phyloP scores from a whole-genome alignment of 2,329 filamentous ascomycete genomes.

The Trichoderma endophyticum region DNA sequence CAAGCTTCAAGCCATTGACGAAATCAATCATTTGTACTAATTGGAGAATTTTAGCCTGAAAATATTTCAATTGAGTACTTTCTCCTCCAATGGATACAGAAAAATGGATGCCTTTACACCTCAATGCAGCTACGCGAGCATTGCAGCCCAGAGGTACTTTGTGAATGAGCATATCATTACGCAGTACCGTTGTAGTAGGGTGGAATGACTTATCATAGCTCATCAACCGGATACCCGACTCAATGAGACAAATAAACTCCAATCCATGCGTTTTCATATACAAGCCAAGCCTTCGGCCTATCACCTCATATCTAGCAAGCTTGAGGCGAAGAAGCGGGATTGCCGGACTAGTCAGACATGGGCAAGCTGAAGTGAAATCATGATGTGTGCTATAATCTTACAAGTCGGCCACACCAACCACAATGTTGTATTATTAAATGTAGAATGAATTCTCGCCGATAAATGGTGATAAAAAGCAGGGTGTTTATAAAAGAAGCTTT shows the following conservation, averaged over 20 bases:
- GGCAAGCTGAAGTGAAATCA: not conserved
- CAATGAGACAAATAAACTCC: not conserved
- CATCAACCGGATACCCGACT: not conserved
- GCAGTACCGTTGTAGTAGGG: not conserved
- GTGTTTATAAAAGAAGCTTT: not conserved
- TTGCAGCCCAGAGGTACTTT: not conserved
- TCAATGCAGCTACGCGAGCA: not conserved
- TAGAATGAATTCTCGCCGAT: not conserved
- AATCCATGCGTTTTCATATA: not conserved
- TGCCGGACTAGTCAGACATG: not conserved
- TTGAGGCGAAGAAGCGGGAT: not conserved
- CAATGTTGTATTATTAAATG: not conserved
- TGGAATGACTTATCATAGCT: not conserved
- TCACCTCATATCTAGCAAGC: not conserved
- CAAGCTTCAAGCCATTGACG: not conserved
- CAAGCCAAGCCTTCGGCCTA: not conserved
- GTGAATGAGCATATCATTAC: not conserved
- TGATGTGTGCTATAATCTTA: not conserved
- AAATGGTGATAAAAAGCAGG: not conserved
- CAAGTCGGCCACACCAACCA: not conserved
- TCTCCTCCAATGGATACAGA: not conserved
- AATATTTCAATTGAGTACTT: not conserved
- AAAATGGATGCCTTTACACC: not conserved
- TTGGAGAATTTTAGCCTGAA: not conserved
- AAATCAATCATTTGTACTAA: not conserved